phyloP scores from a whole-genome alignment of 2,329 filamentous ascomycete genomes.

The Byssothecium circinans region DNA sequence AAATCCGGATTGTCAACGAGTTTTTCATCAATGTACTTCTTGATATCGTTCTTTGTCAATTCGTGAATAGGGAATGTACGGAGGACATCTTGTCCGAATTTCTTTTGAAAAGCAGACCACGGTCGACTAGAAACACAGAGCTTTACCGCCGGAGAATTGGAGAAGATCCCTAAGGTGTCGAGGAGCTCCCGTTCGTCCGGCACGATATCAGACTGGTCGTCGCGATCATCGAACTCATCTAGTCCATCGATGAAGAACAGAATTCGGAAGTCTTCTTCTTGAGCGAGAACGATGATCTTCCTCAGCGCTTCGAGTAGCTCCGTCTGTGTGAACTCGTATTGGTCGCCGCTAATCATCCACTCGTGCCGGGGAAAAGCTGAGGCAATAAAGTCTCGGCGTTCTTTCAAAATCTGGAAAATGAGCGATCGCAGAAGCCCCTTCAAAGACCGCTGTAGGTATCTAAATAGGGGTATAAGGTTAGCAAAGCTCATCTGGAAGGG shows the following conservation, averaged over 20 bases:
- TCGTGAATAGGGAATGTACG: conserved; percentile 1
- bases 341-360: too few species aligned
- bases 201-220: background rate
- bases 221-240: conserved; percentile 16
- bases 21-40: background rate
- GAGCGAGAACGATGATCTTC: background rate
- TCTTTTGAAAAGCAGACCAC: conserved; percentile 3
- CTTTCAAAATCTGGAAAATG: too few species aligned
- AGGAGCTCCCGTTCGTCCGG: conserved; percentile 2
- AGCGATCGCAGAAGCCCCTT: too few species aligned
- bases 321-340: too few species aligned
- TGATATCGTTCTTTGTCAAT: conserved; percentile 6
- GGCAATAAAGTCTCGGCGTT: too few species aligned
- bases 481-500: too few species aligned
- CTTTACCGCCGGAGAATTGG: conserved; percentile 1
- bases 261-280: background rate
- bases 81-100: background rate
- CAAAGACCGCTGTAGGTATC: too few species aligned
- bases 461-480: too few species aligned
- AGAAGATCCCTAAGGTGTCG: background rate
- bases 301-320: conserved; percentile 1
- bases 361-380: too few species aligned
- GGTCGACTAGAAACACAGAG: conserved; percentile 17
- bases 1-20: background rate
- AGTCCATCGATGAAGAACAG: conserved; percentile 14